These are phyloP conservation scores for Cercospora berteroae DNA, from an alignment of 2,329 filamentous ascomycete genomes.

Conservation along the genomic window DNA sequence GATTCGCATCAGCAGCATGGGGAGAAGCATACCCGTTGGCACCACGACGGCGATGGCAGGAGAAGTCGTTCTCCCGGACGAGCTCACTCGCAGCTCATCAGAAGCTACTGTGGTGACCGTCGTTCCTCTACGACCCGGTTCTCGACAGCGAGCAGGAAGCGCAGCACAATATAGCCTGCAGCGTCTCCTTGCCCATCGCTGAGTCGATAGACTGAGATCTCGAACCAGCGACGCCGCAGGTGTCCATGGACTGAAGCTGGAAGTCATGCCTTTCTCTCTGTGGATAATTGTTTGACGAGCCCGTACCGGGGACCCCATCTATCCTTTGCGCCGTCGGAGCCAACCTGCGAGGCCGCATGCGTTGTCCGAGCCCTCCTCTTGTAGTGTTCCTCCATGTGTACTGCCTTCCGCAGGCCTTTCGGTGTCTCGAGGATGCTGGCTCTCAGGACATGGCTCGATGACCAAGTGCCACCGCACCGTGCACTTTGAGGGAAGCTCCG, in stretches of 20 bases:
- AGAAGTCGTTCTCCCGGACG: conserved; percentile 16
- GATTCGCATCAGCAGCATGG: conserved; percentile 34
- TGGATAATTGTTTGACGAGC: background rate
- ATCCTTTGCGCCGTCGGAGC: background rate
- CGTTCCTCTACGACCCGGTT: conserved; percentile 2
- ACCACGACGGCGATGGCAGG: conserved; percentile 31
- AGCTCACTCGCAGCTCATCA: conserved; percentile 17
- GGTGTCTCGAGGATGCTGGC: background rate
- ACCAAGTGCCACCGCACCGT: background rate
- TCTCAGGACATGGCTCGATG: background rate
- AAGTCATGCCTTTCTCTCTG: background rate
- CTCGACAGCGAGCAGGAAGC: conserved; percentile 11
- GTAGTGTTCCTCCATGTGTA: background rate
- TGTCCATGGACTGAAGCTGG: background rate
- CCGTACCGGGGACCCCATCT: background rate
- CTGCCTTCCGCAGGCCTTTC: background rate
- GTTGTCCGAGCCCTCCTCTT: background rate
- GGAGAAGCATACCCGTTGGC: conserved; percentile 30
- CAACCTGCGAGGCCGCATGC: background rate
- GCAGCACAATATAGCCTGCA: conserved; percentile 24
- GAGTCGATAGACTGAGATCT: background rate
- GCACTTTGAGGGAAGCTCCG: background rate
- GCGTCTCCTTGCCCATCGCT: conserved; percentile 16
- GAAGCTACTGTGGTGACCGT: conserved; percentile 16
- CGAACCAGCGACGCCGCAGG: background rate